phyloP scores from a whole-genome alignment of 202 grass and related monocot genomes.

The Eragrostis tef region DNA sequence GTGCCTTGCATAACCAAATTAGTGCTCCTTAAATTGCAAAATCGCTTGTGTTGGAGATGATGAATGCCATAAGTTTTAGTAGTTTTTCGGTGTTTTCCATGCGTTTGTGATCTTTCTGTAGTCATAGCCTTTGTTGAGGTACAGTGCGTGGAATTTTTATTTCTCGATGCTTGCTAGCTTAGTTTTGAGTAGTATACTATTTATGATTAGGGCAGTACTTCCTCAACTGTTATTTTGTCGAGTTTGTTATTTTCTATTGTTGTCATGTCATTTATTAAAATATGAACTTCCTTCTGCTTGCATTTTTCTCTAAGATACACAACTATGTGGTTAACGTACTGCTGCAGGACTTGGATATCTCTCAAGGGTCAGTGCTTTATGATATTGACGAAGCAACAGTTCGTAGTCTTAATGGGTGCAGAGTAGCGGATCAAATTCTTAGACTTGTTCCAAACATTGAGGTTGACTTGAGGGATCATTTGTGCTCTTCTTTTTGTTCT shows the following conservation, averaged over 20 bases:
- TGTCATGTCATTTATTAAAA: slow-evolving; percentile 7
- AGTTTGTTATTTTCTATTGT: slow-evolving; percentile 25
- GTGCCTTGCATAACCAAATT: too few relatives aligned
- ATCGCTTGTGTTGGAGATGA: background rate
- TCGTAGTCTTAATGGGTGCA: slow-evolving; percentile 95
- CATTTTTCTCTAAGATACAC: slow-evolving; percentile 36
- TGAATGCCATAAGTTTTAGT: background rate
- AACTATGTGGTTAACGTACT: slow-evolving; percentile 37
- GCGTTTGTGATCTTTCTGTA: background rate
- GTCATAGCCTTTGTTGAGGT: background rate
- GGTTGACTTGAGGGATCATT: slow-evolving; percentile 54
- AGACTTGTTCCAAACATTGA: slow-evolving; percentile 88
- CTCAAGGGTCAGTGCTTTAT: slow-evolving; percentile 82
- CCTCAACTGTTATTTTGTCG: background rate
- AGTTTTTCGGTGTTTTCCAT: background rate
- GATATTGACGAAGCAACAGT: slow-evolving; percentile 88
- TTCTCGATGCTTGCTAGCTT: background rate
- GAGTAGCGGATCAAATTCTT: slow-evolving; percentile 93
- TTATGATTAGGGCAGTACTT: background rate
- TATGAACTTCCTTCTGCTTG: background rate
- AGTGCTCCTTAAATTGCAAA: background rate
- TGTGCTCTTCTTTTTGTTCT: slow-evolving; percentile 7
- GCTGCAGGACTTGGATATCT: slow-evolving; percentile 89
- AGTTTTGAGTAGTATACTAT: background rate
- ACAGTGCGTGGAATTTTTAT: background rate